A percentile compares a stretch with the other conserved stretches of the same genome.
Conservation (phyloP, 371 early-diverging fungal genomes). For the Lichtheimia hyalospora region DNA sequence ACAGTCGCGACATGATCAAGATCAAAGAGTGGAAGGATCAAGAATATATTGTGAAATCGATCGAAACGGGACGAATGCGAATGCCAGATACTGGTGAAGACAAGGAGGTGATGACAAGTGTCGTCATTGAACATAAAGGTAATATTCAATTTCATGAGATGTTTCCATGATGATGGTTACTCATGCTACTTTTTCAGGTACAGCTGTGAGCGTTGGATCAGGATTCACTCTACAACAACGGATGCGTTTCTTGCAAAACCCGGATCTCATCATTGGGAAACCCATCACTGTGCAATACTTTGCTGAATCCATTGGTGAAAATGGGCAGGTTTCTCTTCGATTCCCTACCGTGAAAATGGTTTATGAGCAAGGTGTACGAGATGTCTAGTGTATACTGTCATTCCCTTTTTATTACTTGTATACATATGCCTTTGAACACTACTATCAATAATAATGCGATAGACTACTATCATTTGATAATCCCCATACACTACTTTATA, state of each 20-base stretch:
- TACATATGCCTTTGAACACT: no score
- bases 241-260: slow-evolving; percentile 40
- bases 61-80: slow-evolving; percentile 51
- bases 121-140: slow-evolving; percentile 53
- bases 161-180: background rate
- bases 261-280: slow-evolving; percentile 51
- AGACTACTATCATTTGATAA: no score
- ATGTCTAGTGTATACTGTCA: slow-evolving; percentile 1
- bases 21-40: slow-evolving; percentile 61
- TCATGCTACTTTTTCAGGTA: slow-evolving; percentile 10
- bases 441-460: no score
- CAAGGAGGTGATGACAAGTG: slow-evolving; percentile 42
- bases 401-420: background rate
- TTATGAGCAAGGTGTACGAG: slow-evolving; percentile 37
- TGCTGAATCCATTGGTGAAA: slow-evolving; percentile 42
- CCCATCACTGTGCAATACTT: slow-evolving; percentile 60
- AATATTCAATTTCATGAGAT: background rate
- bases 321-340: slow-evolving; percentile 39
- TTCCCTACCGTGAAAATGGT: slow-evolving; percentile 63
- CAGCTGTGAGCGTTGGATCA: slow-evolving; percentile 57
- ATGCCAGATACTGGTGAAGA: slow-evolving; percentile 46
- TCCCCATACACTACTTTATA: no score
- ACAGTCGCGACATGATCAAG: slow-evolving; percentile 53
- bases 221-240: slow-evolving; percentile 52
- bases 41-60: slow-evolving; percentile 53